phyloP scores from a whole-genome alignment of 495 filamentous ascomycete genomes.

The Daldinia bambusicola region DNA sequence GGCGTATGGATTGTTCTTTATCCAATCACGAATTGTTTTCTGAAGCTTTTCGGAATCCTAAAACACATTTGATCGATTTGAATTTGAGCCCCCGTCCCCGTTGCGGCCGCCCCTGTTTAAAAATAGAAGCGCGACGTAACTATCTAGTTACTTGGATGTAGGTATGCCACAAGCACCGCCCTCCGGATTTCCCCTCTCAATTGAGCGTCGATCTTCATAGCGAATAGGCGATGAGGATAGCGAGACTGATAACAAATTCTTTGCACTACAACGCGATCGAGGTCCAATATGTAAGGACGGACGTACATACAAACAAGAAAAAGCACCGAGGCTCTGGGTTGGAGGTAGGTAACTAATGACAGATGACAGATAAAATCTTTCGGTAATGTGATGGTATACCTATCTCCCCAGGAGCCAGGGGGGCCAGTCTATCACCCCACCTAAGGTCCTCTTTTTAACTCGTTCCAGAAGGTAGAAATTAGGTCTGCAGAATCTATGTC shows the following conservation, averaged over 20 bases:
- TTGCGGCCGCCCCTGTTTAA: constrained; percentile 24
- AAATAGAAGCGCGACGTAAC: constrained; percentile 40
- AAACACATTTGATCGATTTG: constrained; percentile 31
- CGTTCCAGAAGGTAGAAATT: constrained; percentile 43
- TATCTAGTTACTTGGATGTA: neutral
- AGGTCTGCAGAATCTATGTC: constrained; percentile 33
- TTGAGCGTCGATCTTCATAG: constrained; percentile 26
- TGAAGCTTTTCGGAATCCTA: constrained; percentile 20
- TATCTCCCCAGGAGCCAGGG: constrained; percentile 14
- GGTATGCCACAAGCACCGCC: constrained; percentile 5
- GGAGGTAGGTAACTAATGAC: constrained; percentile 28
- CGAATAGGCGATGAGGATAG: constrained; percentile 5
- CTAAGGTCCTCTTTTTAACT: constrained; percentile 37
- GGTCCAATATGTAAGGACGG: constrained; percentile 31
- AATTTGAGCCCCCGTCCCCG: constrained; percentile 23
- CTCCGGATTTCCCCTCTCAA: constrained; percentile 7
- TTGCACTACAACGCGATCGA: constrained; percentile 31
- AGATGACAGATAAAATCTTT: constrained; percentile 41
- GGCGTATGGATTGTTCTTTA: constrained; percentile 17
- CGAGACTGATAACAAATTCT: constrained; percentile 22
- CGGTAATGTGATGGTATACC: constrained; percentile 38
- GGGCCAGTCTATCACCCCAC: constrained; percentile 34
- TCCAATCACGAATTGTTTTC: constrained; percentile 33
- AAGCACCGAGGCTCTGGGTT: constrained; percentile 39
- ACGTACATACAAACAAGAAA: constrained; percentile 30